phyloP scores from a whole-genome alignment of 148 eudicot species.

The Chenopodium formosanum region DNA sequence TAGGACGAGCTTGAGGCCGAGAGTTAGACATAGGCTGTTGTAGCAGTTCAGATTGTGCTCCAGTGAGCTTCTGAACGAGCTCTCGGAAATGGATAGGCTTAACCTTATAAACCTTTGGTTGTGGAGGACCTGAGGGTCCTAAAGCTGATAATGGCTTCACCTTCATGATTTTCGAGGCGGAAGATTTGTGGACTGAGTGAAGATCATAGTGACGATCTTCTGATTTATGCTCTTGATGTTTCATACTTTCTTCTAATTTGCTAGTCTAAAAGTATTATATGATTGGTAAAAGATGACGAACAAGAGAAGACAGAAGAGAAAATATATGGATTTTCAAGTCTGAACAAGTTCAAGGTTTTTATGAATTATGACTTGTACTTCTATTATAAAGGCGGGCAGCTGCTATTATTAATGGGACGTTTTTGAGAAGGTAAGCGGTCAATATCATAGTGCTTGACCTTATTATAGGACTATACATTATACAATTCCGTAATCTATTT shows the following conservation, averaged over 20 bases:
- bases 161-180: slow-evolving; percentile 10
- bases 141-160: slow-evolving; percentile 10
- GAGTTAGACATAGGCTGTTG: slow-evolving; percentile 8
- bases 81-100: slow-evolving; percentile 57
- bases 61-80: slow-evolving; percentile 67
- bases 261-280: background rate
- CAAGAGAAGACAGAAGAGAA: background rate
- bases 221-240: slow-evolving; percentile 19
- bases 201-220: background rate
- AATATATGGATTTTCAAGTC: slow-evolving; percentile 2
- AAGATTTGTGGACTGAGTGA: slow-evolving; percentile 14
- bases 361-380: slow-evolving; percentile 9
- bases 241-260: background rate
- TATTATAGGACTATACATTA: background rate
- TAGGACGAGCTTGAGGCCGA: background rate
- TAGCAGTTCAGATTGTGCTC: slow-evolving; percentile 22
- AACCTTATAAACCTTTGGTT: slow-evolving; percentile 61
- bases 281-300: background rate
- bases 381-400: slow-evolving; percentile 3
- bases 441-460: slow-evolving; percentile 22
- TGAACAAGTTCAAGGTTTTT: background rate
- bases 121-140: slow-evolving; percentile 27
- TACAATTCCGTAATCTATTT: no score
- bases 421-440: slow-evolving; percentile 13
- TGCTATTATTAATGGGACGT: background rate